phyloP scores from a whole-genome alignment of 148 eudicot genomes.

The Fagopyrum tataricum region DNA sequence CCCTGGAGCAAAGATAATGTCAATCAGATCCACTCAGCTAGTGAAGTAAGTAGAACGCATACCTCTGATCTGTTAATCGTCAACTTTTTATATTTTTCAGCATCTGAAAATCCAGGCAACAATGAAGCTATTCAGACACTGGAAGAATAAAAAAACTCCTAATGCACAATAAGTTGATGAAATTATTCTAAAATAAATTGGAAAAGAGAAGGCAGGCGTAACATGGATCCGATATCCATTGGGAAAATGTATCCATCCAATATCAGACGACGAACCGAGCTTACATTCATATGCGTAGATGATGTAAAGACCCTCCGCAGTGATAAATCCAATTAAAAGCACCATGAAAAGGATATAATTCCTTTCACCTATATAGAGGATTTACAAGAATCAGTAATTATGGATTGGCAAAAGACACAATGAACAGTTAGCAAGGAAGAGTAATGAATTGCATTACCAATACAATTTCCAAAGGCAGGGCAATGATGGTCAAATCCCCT shows the following conservation, averaged over 20 bases:
- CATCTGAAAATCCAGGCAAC: conserved; percentile 20
- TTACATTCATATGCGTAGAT: conserved; percentile 47
- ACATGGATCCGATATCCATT: neutral
- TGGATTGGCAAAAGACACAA: neutral
- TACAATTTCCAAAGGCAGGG: conserved; percentile 88
- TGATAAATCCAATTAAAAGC: conserved; percentile 51
- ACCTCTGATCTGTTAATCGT: conserved; percentile 18
- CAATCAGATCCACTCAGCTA: neutral
- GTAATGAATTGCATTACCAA: conserved; percentile 39
- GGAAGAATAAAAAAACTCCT: neutral
- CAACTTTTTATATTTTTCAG: conserved; percentile 4
- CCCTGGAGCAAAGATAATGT: neutral
- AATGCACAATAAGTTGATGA: neutral
- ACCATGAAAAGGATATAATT: conserved; percentile 49
- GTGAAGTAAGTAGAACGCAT: neutral
- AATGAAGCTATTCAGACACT: conserved; percentile 2
- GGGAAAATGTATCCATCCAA: neutral
- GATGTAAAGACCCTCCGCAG: conserved; percentile 44
- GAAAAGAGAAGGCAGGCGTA: neutral
- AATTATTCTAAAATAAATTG: neutral
- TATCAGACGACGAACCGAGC: conserved; percentile 14
- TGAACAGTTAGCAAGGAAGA: neutral
- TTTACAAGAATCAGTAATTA: neutral
- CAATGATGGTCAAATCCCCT: conserved; percentile 86
- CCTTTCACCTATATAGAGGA: conserved; percentile 38